Evolutionary conservation across 2,329 filamentous ascomycete species (phyloP).

Genomic region (Aspergillus tubingensis): DNA sequence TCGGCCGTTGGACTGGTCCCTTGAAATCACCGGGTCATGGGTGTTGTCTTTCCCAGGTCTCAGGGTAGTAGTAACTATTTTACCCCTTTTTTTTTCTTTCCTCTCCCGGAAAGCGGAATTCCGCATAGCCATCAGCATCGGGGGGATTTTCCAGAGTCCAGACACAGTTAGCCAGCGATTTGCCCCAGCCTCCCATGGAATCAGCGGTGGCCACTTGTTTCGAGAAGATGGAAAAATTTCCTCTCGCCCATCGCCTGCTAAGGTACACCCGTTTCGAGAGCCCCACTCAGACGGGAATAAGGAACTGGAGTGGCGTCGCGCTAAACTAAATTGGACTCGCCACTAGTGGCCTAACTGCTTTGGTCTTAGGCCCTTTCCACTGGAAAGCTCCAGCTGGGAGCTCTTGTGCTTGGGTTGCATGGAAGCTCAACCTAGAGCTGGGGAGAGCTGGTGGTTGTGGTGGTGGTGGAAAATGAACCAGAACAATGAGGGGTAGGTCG

Average conservation of each 20-base stretch:
- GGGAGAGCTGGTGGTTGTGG: conserved; percentile 20
- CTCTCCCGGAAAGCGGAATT: background rate
- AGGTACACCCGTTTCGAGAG: conserved; percentile 18
- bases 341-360: conserved; percentile 10
- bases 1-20: conserved; percentile 8
- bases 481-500: conserved; percentile 10
- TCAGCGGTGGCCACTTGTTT: conserved; percentile 11
- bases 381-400: conserved; percentile 21
- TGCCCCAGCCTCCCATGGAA: conserved; percentile 3
- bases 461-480: background rate
- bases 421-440: conserved; percentile 22
- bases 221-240: conserved; percentile 8
- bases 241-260: conserved; percentile 2
- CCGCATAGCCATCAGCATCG: background rate
- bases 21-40: background rate
- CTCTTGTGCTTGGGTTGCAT: conserved; percentile 19
- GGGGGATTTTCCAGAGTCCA: background rate
- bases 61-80: background rate
- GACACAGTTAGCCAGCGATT: background rate
- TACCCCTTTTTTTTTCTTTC: background rate
- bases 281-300: conserved; percentile 24
- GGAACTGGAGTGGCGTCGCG: conserved; percentile 26
- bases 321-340: conserved; percentile 23
- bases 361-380: conserved; percentile 8
- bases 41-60: background rate